A percentile compares a stretch with the other conserved stretches of the same genome.
Conservation (phyloP, 1,284 basidiomycete genomes). For the Fomes fomentarius region DNA sequence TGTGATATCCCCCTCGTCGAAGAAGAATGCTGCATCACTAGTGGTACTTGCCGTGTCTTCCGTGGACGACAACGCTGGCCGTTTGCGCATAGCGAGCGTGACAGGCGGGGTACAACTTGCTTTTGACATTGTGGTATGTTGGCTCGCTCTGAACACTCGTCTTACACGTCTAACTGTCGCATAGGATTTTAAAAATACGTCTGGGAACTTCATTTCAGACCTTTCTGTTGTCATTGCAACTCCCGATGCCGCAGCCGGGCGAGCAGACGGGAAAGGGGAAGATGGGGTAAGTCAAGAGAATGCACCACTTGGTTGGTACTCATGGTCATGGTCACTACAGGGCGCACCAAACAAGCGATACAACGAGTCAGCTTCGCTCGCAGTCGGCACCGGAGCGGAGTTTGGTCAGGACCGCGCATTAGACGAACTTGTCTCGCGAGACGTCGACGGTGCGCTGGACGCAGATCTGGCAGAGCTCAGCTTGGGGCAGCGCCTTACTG, state of each 20-base stretch:
- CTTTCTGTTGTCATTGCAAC: conserved; percentile 51
- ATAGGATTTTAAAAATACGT: conserved; percentile 53
- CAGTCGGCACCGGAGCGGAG: conserved; percentile 64
- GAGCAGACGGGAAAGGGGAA: conserved; percentile 11
- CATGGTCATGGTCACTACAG: conserved; percentile 34
- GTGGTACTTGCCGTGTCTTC: conserved; percentile 55
- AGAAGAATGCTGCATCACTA: conserved; percentile 40
- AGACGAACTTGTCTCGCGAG: conserved; percentile 52
- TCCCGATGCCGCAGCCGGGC: conserved; percentile 32
- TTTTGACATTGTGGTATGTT: conserved; percentile 69
- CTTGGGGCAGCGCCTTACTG: conserved; percentile 85
- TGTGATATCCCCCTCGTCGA: conserved; percentile 46
- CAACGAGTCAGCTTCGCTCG: conserved; percentile 60
- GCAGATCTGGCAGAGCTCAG: conserved; percentile 88
- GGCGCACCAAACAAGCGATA: conserved; percentile 60
- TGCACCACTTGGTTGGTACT: not conserved
- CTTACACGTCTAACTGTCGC: conserved; percentile 33
- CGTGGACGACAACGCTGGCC: conserved; percentile 43
- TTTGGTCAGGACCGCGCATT: conserved; percentile 61
- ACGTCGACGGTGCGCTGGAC: conserved; percentile 74
- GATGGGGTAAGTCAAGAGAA: conserved; percentile 3
- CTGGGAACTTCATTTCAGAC: conserved; percentile 60
- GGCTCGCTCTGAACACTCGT: not conserved
- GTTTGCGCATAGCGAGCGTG: conserved; percentile 62
- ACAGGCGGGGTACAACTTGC: conserved; percentile 68